Base-by-base conservation (phyloP, 805 yeast species). In the Suhomyces sp. region DNA sequence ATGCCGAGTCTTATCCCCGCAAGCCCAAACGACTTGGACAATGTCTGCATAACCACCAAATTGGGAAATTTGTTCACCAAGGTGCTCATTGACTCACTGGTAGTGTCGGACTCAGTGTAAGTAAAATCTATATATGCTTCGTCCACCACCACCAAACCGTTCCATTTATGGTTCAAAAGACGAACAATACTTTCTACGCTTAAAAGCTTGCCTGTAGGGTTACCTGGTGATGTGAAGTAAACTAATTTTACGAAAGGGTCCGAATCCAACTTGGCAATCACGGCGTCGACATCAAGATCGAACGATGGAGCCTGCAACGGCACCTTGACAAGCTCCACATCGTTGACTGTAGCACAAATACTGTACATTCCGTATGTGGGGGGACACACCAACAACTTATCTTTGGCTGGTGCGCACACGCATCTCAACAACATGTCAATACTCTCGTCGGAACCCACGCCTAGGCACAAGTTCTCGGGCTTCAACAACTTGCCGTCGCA, bases 291-390 rank as follows among this genome's bases (percentile, higher is more conserved):
- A 56, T 86, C 82, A 45, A 90, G 72, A 47, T 78, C 77, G 55
- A 86, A 81, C 46, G 83, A 81, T 0, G 78, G 78, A 31, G 51
- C 52, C 35, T 62, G 59, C 59, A 92, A 78, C 7, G 96, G 92
- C 15, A 90, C 92, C 53, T 80, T 77, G 13, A 83, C 89, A 39
- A 88, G 76, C 24, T 78, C 89, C 8, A 93, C 88, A 61, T 94
- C 98, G 64, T 94, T 94, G 53, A 94, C 87, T 25, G 83, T 82
- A 1, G 97, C 96, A 64, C 96, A 87, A 31, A 94, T 92, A 3
- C 87, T 73, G 76, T 94, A 94, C 99, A 94, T 94, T 6, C 98
- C 97, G 64, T 94, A 94, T 0, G 99, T 94, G 43, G 99, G 98
- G 2, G 98, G 97, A 67, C 96, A 85, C 1, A 83, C 82, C 59